Evolutionary conservation across 1,284 basidiomycete species (phyloP).

Genomic region (Boletus mariae): DNA sequence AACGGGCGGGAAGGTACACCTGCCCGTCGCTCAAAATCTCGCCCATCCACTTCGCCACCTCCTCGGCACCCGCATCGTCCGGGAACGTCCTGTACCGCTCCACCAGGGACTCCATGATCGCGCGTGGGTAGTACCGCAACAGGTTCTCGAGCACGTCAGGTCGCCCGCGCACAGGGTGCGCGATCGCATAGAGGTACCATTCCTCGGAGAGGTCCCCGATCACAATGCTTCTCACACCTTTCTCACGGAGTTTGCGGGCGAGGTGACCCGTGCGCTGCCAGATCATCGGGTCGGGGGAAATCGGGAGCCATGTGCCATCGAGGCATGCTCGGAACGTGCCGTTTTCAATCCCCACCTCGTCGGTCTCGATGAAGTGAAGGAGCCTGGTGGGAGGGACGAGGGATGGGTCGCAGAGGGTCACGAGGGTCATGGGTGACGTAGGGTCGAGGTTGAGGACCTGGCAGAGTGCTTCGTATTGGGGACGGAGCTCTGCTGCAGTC

Average conservation of each 20-base stretch:
- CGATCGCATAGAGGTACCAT: conserved; percentile 73
- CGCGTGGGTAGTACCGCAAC: conserved; percentile 55
- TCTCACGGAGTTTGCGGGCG: conserved; percentile 48
- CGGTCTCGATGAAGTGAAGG: conserved; percentile 51
- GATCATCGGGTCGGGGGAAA: conserved; percentile 52
- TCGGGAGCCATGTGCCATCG: conserved; percentile 53
- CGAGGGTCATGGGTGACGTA: conserved; percentile 42
- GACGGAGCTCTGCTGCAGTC: conserved; percentile 51
- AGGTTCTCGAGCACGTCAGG: conserved; percentile 56
- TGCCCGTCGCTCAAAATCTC: conserved; percentile 63
- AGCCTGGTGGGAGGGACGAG: conserved; percentile 48
- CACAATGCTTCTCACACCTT: conserved; percentile 59
- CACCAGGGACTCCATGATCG: conserved; percentile 46
- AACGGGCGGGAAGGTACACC: conserved; percentile 63
- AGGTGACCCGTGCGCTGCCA: conserved; percentile 66
- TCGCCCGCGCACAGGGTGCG: conserved; percentile 50
- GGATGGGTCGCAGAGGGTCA: conserved; percentile 46
- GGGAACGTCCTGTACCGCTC: conserved; percentile 41
- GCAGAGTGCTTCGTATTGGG: conserved; percentile 63
- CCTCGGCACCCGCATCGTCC: conserved; percentile 29
- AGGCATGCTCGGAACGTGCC: conserved; percentile 70
- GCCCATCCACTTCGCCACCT: conserved; percentile 41
- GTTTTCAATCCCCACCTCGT: conserved; percentile 43
- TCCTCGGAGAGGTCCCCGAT: conserved; percentile 71
- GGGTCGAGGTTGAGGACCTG: conserved; percentile 53